These are phyloP conservation scores for Arthrinium puccinioides DNA, from an alignment of 2,329 filamentous ascomycete species.

Conservation along the genomic window DNA sequence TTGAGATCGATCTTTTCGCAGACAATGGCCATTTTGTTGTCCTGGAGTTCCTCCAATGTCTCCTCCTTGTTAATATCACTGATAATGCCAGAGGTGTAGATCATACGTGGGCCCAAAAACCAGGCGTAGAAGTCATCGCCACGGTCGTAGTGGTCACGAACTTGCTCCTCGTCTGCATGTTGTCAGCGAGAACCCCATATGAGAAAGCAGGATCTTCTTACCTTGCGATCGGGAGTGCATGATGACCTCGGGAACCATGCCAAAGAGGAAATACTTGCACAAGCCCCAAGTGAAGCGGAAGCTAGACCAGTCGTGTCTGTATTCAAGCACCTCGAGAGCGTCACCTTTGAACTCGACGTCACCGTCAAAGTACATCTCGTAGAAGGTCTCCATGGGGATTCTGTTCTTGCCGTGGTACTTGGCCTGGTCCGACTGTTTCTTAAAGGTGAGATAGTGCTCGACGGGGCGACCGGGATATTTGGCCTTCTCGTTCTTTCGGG, in stretches of 20 bases:
- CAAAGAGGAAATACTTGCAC: constrained; percentile 82
- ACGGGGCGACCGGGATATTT: constrained; percentile 78
- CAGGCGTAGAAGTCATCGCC: constrained; percentile 98
- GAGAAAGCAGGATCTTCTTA: constrained; percentile 26
- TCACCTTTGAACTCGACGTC: constrained; percentile 96
- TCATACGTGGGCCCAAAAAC: constrained; percentile 98
- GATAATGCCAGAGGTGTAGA: constrained; percentile 95
- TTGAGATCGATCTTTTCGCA: constrained; percentile 91
- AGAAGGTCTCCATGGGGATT: constrained; percentile 87
- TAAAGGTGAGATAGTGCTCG: constrained; percentile 85
- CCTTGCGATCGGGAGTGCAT: constrained; percentile 88
- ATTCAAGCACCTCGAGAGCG: constrained; percentile 80
- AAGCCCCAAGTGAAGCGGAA: constrained; percentile 83
- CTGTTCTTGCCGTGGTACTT: constrained; percentile 74
- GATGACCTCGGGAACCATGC: constrained; percentile 83
- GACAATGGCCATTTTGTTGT: constrained; percentile 92
- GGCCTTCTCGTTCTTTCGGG: constrained; percentile 89
- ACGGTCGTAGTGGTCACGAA: constrained; percentile 94
- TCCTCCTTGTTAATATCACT: constrained; percentile 83
- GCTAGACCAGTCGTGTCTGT: constrained; percentile 94
- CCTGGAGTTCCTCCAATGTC: constrained; percentile 87
- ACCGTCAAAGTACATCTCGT: constrained; percentile 96
- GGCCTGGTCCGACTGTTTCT: constrained; percentile 49
- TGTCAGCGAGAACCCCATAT: too few relatives aligned
- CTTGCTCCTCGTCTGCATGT: constrained; percentile 81